Conservation (phyloP, 352 stramenopile species). For the Pythium periplocum region DNA sequence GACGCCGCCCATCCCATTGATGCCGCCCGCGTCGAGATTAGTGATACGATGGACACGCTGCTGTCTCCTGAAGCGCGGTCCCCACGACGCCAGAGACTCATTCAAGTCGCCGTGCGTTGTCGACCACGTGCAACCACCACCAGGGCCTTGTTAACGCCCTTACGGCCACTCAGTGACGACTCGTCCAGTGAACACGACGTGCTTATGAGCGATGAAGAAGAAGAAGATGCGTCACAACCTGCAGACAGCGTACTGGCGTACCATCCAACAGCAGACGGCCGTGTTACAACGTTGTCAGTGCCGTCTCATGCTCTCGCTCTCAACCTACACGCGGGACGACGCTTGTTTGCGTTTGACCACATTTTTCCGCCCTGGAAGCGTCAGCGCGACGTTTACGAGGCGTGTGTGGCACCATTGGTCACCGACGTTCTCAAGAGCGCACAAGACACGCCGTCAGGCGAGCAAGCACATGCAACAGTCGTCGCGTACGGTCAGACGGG, state of each 20-base stretch:
- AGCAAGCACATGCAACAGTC: constrained; percentile 40
- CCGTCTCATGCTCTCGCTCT: constrained; percentile 19
- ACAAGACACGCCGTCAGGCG: not conserved
- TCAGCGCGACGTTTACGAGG: constrained; percentile 48
- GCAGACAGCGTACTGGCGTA: constrained; percentile 13
- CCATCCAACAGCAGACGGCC: not conserved
- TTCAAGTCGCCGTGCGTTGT: constrained; percentile 58
- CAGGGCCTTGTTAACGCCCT: too few species aligned
- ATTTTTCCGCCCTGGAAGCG: constrained; percentile 47
- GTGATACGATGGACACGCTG: constrained; percentile 9
- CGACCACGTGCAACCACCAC: constrained; percentile 16
- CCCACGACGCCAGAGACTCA: constrained; percentile 10
- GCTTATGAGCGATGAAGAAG: not conserved
- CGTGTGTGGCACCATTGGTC: constrained; percentile 32
- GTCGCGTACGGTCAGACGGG: constrained; percentile 72
- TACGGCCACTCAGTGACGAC: too few species aligned
- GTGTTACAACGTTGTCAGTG: constrained; percentile 10
- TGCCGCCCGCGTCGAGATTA: constrained; percentile 1
- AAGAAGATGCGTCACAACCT: not conserved
- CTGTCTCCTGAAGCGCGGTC: not conserved
- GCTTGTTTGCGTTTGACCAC: constrained; percentile 63
- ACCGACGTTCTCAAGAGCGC: constrained; percentile 26
- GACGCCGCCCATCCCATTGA: constrained; percentile 1
- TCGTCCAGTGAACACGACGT: not conserved
- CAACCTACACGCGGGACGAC: constrained; percentile 10